phyloP scores from a whole-genome alignment of 352 stramenopile species.

The Pythium volutum region DNA sequence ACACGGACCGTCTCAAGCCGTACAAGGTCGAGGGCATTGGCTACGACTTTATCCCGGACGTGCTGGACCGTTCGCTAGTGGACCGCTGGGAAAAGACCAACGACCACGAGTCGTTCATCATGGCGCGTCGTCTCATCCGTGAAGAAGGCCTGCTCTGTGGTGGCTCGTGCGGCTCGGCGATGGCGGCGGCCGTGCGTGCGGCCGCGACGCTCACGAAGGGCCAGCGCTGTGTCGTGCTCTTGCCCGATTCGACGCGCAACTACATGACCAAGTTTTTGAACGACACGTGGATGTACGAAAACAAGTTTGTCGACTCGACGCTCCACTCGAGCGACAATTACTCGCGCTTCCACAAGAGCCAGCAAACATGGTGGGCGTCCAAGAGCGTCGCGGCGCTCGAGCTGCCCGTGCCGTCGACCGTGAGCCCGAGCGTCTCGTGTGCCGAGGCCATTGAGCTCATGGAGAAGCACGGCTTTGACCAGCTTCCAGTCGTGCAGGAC shows the following conservation, averaged over 20 bases:
- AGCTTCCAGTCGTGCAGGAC: conserved; percentile 70
- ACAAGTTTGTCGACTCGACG: conserved; percentile 66
- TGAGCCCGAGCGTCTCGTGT: conserved; percentile 79
- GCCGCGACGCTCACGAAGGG: conserved; percentile 82
- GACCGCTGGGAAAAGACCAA: conserved; percentile 94
- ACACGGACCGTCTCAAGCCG: conserved; percentile 84
- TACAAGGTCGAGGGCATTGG: conserved; percentile 97
- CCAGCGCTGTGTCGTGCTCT: conserved; percentile 93
- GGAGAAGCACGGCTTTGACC: conserved; percentile 87
- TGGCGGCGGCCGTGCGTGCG: conserved; percentile 79
- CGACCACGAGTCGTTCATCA: conserved; percentile 92
- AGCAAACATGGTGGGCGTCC: conserved; percentile 90
- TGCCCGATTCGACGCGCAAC: conserved; percentile 95
- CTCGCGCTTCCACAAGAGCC: conserved; percentile 59
- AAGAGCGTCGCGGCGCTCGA: conserved; percentile 80
- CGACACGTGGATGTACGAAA: conserved; percentile 94
- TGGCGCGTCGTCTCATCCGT: conserved; percentile 92
- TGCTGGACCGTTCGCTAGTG: conserved; percentile 91
- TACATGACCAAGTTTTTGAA: conserved; percentile 98
- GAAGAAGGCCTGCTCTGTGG: conserved; percentile 95
- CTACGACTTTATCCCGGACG: conserved; percentile 97
- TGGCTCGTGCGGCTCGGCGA: conserved; percentile 91
- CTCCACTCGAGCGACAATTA: conserved; percentile 74
- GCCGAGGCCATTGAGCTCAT: conserved; percentile 92
- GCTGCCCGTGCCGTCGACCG: conserved; percentile 82